Base-by-base conservation (phyloP, 2,329 filamentous ascomycete species). In the Diaporthe citri region DNA sequence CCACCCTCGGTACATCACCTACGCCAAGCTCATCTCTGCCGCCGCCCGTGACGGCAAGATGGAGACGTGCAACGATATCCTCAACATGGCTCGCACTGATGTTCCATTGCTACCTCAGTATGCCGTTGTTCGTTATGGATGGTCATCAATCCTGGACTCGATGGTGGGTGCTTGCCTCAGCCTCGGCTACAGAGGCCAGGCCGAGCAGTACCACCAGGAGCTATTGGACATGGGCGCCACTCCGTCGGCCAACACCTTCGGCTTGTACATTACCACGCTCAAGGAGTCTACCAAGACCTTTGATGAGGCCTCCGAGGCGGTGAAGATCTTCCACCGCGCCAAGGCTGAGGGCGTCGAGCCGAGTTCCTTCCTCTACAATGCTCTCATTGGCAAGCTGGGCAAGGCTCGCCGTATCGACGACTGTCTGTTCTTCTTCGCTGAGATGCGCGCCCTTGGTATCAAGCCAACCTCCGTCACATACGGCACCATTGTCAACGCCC, bases 221-320 rank as follows among this genome's bases (percentile, higher is more conserved):
- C 89, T 99, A 78, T 88, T 97, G 66, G 93, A 95, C 76, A 97
- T 98, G 88, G 96, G 96, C 64, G 92, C 94, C 76, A 93, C 96
- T 13, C 97, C 97, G 22, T 97, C 96, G 3, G 97, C 97, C 57
- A 99, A 99, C 87, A 99, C 97, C 0, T 99, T 97, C 79, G 97
- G 97, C 75, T 90, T 99, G 25, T 99, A 98, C 89, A 99, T 99
- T 85, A 98, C 97, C n/a, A 98, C 96, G 2, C 88, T 99, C 76
- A 98, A 98, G 87, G 96, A 98, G 82, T 97, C 95, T 0, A 95
- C 95, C 78, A 98, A 97, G 90, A 98, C 96, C 0, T 98, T 98
- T 78, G 97, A 99, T 81, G 97, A 99, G 84, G 97, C 97, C 15
- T 95, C 95, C 12, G 97, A 98, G 84, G 97, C 97, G 73, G 93